Base-by-base conservation (phyloP, 495 filamentous ascomycete species). In the Aspergillus carlsbadensis region DNA sequence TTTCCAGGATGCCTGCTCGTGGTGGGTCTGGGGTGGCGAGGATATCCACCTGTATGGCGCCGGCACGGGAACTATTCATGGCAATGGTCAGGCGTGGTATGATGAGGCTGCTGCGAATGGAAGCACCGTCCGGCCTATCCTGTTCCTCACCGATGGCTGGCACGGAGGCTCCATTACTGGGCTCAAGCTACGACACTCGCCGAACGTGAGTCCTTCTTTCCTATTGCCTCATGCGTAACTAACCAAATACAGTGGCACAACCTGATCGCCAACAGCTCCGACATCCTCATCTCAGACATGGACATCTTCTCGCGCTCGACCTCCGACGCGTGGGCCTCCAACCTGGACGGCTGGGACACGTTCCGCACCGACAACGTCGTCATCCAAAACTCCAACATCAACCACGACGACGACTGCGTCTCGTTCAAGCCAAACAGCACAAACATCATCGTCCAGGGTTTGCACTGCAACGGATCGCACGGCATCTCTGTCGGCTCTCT, bases 261-360 rank as follows among this genome's bases (percentile, higher is more conserved):
- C 31, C 22, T 55, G 29, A 55, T 55, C 20, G 24, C 52, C 6
- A 55, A 55, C 17, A 45, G 40, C 5, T 34, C 52, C 7, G 31
- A 55, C 21, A 14, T 55, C n/a, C 41, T 55, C 13, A 33, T 55
- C 15, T 45, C 22, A 2, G 41, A 55, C 15, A 45, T 55, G 37
- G 37, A 41, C 37, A 41, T 44, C 17, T 44, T 24, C 24, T 56
- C 39, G 7, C 17, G 29, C 40, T 47, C 31, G 29, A n/a, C 22
- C 17, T 24, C 42, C 6, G 34, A 15, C 17, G 34, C 42, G 10
- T 44, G 24, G 17, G 53, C 42, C 0, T 40, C 48, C 35, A 57
- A 57, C 15, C 48, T 46, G 10, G 54, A 57, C 31, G 54, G 54
- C 8, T 57, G 54, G 54, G 54, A 57, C n/a, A 57, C 33, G 8